Evolutionary conservation across 495 filamentous ascomycete genomes (phyloP).

Genomic region (Beverwykella pulmonaria): DNA sequence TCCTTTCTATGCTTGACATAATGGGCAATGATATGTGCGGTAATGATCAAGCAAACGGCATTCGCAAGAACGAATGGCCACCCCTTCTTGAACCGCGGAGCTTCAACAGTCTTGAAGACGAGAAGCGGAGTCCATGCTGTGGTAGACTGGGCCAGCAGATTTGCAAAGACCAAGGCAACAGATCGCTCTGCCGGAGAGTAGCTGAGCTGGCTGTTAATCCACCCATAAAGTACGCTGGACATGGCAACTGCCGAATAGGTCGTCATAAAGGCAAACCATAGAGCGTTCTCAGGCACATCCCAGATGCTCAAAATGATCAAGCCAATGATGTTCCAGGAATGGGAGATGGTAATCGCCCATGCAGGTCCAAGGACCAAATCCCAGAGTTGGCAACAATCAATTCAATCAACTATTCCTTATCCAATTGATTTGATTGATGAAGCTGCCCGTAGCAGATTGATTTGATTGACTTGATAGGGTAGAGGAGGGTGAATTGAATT

Average conservation of each 20-base stretch:
- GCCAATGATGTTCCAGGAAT: slow-evolving; percentile 42
- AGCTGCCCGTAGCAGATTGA: too few species aligned
- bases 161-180: slow-evolving; percentile 42
- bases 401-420: too few species aligned
- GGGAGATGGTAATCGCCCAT: slow-evolving; percentile 46
- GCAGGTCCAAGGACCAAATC: slow-evolving; percentile 44
- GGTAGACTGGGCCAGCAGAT: slow-evolving; percentile 43
- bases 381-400: too few species aligned
- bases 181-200: slow-evolving; percentile 42
- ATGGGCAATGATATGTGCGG: slow-evolving; percentile 39
- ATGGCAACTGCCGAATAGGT: slow-evolving; percentile 43
- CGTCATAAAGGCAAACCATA: slow-evolving; percentile 55
- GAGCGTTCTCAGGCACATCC: slow-evolving; percentile 54
- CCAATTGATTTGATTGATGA: too few species aligned
- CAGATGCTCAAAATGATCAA: slow-evolving; percentile 47
- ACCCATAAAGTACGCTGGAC: slow-evolving; percentile 45
- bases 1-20: neutral
- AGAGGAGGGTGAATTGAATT: too few species aligned
- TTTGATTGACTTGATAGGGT: too few species aligned
- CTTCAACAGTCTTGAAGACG: slow-evolving; percentile 41
- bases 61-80: slow-evolving; percentile 54
- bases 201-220: slow-evolving; percentile 43
- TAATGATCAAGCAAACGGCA: slow-evolving; percentile 50
- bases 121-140: slow-evolving; percentile 50
- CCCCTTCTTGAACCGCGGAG: slow-evolving; percentile 53